Conservation (phyloP, 148 eudicot species). For the Camellia lanceoleosa region DNA sequence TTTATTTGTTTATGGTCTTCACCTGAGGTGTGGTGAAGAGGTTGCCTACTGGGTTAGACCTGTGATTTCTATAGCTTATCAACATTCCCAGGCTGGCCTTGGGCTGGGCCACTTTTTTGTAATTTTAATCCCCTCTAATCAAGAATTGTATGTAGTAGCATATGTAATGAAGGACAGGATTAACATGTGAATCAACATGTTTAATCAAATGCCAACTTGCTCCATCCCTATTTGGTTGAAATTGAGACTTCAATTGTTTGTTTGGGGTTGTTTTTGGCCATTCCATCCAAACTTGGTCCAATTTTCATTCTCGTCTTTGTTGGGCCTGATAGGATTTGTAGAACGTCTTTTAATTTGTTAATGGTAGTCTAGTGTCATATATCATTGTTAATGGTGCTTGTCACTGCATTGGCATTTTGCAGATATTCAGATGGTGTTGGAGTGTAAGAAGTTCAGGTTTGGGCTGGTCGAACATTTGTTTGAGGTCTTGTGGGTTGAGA, state of each 20-base stretch:
- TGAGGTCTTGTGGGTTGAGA: neutral
- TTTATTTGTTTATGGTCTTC: neutral
- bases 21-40: neutral
- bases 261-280: neutral
- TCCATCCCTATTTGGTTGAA: neutral
- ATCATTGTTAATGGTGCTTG: conserved; percentile 1
- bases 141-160: neutral
- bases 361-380: neutral
- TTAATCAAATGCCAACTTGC: neutral
- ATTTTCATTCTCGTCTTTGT: neutral
- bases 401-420: conserved; percentile 5
- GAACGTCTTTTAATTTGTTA: neutral
- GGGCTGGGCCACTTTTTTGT: neutral
- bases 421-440: neutral
- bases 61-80: neutral
- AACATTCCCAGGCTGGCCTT: too few species aligned
- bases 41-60: neutral
- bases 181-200: neutral
- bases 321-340: neutral
- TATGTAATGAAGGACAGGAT: neutral
- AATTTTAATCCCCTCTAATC: neutral
- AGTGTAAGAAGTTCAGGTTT: neutral
- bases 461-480: conserved; percentile 7
- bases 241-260: neutral
- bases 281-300: neutral